Percentiles rank a stretch among this genome's conserved stretches.
Evolutionary conservation across 192 early-diverging fungal species (phyloP).

Genomic region (Entrophospora sp.): DNA sequence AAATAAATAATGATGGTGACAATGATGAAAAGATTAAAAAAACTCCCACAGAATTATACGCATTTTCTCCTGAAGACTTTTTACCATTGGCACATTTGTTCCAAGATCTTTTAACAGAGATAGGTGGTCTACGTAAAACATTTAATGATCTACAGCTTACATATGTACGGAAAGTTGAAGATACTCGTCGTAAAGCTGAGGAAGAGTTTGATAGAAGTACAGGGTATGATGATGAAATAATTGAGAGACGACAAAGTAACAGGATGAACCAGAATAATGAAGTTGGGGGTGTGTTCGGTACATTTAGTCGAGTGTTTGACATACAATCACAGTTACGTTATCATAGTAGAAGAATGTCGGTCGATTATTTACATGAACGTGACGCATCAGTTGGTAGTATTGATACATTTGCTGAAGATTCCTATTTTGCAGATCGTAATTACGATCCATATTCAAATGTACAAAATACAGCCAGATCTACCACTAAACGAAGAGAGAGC

Average conservation of each 20-base stretch:
- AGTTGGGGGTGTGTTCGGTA: slow-evolving; percentile 8
- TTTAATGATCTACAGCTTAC: slow-evolving; percentile 52
- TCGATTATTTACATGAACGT: slow-evolving; percentile 17
- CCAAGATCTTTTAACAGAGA: slow-evolving; percentile 40
- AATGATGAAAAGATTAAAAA: slow-evolving; percentile 19
- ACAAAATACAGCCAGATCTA: neutral
- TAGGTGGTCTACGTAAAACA: slow-evolving; percentile 41
- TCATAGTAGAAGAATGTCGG: slow-evolving; percentile 16
- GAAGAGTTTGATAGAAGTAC: slow-evolving; percentile 32
- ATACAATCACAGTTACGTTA: slow-evolving; percentile 1
- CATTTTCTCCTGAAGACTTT: slow-evolving; percentile 39
- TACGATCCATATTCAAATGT: neutral
- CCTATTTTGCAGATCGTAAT: slow-evolving; percentile 17
- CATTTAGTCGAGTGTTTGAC: slow-evolving; percentile 21
- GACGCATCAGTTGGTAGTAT: slow-evolving; percentile 19
- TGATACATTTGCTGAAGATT: slow-evolving; percentile 21
- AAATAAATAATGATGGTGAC: no score
- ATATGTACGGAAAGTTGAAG: slow-evolving; percentile 49
- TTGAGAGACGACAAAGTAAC: neutral
- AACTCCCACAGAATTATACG: slow-evolving; percentile 13
- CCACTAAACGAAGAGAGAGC: slow-evolving; percentile 14
- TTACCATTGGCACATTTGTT: slow-evolving; percentile 36
- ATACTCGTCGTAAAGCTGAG: slow-evolving; percentile 40
- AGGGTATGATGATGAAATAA: neutral
- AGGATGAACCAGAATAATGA: slow-evolving; percentile 4